Conservation (phyloP, 2,329 filamentous ascomycete species). For the Saccharata proteae region DNA sequence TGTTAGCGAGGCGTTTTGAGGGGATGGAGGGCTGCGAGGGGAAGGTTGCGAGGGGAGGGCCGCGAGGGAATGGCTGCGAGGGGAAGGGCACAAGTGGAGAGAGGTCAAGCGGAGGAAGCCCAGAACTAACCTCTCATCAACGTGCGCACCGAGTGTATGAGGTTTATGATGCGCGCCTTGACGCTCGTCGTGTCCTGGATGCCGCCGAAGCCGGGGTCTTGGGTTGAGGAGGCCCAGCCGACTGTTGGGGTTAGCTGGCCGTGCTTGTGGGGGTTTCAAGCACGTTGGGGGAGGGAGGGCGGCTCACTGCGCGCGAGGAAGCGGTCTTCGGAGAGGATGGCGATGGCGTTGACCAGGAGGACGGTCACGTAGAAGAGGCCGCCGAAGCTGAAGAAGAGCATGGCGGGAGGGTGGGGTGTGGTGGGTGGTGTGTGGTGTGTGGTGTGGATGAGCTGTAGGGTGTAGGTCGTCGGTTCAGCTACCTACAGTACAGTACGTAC, state of each 20-base stretch:
- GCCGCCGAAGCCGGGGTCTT: constrained; percentile 69
- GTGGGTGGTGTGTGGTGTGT: background rate
- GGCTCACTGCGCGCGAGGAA: constrained; percentile 69
- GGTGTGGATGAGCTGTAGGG: no score
- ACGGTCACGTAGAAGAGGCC: constrained; percentile 71
- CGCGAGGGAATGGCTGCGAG: background rate
- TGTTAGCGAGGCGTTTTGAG: background rate
- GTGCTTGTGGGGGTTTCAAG: background rate
- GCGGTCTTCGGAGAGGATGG: constrained; percentile 86
- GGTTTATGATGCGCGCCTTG: constrained; percentile 75
- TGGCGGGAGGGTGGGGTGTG: constrained; percentile 20
- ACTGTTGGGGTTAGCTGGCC: constrained; percentile 38
- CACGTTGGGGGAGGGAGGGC: background rate
- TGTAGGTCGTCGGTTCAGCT: no score
- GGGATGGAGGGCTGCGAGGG: background rate
- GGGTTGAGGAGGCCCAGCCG: constrained; percentile 57
- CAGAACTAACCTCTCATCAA: constrained; percentile 73
- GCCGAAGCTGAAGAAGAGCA: constrained; percentile 59
- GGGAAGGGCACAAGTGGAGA: background rate
- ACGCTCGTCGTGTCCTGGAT: constrained; percentile 60
- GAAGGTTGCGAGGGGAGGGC: background rate
- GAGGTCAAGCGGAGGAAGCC: no score
- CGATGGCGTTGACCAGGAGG: constrained; percentile 86
- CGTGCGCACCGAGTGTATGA: constrained; percentile 82
- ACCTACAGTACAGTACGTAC: no score